phyloP scores from a whole-genome alignment of 2,329 filamentous ascomycete genomes.

The Cladosporium oxysporum region DNA sequence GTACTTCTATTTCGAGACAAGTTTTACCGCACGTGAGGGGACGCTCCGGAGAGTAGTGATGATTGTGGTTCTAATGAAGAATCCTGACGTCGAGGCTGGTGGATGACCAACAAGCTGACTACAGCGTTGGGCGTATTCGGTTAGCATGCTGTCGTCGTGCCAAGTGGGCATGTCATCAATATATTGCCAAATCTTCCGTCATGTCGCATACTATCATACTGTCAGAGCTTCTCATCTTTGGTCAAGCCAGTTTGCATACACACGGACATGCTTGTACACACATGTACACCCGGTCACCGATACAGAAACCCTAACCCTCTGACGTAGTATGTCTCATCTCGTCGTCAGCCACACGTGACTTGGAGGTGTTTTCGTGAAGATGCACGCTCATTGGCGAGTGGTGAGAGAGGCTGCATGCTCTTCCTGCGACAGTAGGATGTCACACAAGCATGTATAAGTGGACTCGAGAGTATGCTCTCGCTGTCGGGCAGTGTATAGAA shows the following conservation, averaged over 20 bases:
- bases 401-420: neutral
- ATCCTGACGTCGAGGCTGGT: neutral
- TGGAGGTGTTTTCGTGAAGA: conserved; percentile 16
- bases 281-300: neutral
- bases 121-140: neutral
- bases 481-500: neutral
- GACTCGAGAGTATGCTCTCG: neutral
- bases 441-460: neutral
- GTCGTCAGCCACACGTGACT: conserved; percentile 7
- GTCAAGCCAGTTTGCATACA: neutral
- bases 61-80: neutral
- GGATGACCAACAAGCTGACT: neutral
- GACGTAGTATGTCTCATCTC: neutral
- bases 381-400: conserved; percentile 16
- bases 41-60: neutral
- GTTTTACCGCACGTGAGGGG: neutral
- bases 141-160: neutral
- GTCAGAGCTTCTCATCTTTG: neutral
- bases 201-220: neutral
- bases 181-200: neutral
- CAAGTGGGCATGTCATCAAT: neutral
- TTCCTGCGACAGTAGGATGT: neutral
- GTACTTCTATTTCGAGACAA: neutral
- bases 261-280: neutral
- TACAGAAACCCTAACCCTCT: neutral